Evolutionary conservation across 257 asterid genomes (phyloP), one percentile per base, ranked within the genome.

Genomic region (Ajuga chamaepitys): DNA sequence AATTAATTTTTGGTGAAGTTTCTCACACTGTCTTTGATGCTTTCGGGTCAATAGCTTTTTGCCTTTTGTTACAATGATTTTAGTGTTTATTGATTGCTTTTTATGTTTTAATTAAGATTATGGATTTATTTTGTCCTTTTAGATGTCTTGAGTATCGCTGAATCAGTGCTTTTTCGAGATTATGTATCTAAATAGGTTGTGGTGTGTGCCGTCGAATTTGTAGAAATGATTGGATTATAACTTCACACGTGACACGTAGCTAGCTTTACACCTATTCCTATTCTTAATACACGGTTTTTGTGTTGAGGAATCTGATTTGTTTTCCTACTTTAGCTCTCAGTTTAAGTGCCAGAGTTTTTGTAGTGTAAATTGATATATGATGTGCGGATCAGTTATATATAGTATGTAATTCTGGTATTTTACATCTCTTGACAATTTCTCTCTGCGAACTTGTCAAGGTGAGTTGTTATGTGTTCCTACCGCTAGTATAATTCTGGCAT

Each of bases 321-420:
- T 22, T 9, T 35, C 18, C 17, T 25, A 13, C 5, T 16, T 38
- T 30, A 30, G 5, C n/a, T n/a, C 5, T 21, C 25, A n/a, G 14
- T n/a, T 66, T 2, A 72, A 48, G 68, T 59, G 38, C 26, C 25
- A n/a, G n/a, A n/a, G n/a, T n/a, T n/a, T n/a, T n/a, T n/a, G 30
- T 66, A 20, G 47, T 22, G 45, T 45, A 14, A 42, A 21, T 21
- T 64, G 25, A 56, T 44, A 2, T 16, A 7, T 34, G 22, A 50
- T 44, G 9, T 42, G 65, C 41, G 32, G 64, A 51, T 44, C 32
- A 41, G 37, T 51, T 58, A 26, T 22, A 58, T 24, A 24, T 8
- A 48, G 52, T 25, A n/a, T n/a, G n/a, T n/a, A n/a, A n/a, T n/a
- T n/a, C n/a, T n/a, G n/a, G n/a, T n/a, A n/a, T n/a, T n/a, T n/a